phyloP scores from a whole-genome alignment of 2,329 filamentous ascomycete genomes.

The Colletotrichum sp. region DNA sequence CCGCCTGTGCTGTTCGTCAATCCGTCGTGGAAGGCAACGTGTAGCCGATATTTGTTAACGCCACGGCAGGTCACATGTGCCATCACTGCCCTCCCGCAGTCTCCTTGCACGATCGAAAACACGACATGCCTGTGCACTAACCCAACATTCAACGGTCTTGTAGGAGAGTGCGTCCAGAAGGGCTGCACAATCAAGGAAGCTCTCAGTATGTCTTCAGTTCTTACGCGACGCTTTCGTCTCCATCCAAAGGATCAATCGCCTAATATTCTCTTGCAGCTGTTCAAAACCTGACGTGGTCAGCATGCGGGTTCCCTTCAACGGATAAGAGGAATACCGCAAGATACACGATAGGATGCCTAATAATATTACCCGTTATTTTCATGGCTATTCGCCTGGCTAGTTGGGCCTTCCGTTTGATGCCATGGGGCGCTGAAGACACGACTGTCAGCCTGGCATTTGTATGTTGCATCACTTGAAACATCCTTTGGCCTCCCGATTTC shows the following conservation, averaged over 20 bases:
- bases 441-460: not conserved
- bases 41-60: not conserved
- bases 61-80: not conserved
- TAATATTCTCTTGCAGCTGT: not conserved
- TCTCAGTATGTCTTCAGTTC: not conserved
- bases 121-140: not conserved
- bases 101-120: not conserved
- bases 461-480: not conserved
- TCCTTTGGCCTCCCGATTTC: not conserved
- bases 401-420: not conserved
- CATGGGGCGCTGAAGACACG: not conserved
- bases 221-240: not conserved
- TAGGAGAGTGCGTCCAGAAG: not conserved
- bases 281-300: not conserved
- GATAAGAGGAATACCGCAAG: not conserved
- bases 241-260: too few species aligned
- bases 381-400: not conserved
- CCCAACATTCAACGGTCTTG: not conserved
- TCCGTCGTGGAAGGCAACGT: not conserved
- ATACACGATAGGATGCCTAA: not conserved
- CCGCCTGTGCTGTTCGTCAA: not conserved
- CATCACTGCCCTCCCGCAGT: not conserved
- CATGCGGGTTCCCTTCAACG: not conserved
- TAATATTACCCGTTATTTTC: not conserved
- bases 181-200: not conserved